Conservation (phyloP, 768 basidiomycete species). For the Exidia glandulosa region DNA sequence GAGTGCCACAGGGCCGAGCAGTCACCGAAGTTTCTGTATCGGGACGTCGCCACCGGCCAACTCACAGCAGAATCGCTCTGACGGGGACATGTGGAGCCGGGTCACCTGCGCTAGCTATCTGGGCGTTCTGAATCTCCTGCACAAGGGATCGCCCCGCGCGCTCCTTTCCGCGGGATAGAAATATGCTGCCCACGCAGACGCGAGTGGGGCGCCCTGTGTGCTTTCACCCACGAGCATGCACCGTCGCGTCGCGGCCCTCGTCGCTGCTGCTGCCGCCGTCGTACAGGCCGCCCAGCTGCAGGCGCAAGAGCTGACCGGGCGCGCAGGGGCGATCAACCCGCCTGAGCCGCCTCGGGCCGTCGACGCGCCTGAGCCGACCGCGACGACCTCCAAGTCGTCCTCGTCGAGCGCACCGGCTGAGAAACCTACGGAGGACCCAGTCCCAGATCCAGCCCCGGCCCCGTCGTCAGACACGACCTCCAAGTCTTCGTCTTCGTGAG, state of each 20-base stretch:
- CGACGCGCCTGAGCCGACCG: neutral
- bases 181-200: neutral
- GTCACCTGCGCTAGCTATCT: neutral
- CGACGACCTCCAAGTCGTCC: neutral
- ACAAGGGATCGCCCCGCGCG: neutral
- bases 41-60: neutral
- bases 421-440: neutral
- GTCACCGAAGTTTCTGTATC: neutral
- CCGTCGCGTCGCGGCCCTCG: neutral
- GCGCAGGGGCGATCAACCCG: neutral
- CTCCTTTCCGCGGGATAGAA: neutral
- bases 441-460: neutral
- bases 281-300: neutral
- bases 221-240: neutral
- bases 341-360: neutral
- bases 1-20: no score
- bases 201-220: neutral
- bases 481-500: neutral
- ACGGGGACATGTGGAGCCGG: neutral
- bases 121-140: no score
- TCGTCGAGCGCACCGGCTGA: neutral
- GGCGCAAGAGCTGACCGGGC: neutral
- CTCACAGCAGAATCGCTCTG: neutral
- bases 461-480: neutral
- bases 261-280: neutral